A percentile compares a stretch with the other conserved stretches of the same genome.
Evolutionary conservation across 2,329 filamentous ascomycete genomes (phyloP).

Genomic region (Coleophoma eucalyptorum): DNA sequence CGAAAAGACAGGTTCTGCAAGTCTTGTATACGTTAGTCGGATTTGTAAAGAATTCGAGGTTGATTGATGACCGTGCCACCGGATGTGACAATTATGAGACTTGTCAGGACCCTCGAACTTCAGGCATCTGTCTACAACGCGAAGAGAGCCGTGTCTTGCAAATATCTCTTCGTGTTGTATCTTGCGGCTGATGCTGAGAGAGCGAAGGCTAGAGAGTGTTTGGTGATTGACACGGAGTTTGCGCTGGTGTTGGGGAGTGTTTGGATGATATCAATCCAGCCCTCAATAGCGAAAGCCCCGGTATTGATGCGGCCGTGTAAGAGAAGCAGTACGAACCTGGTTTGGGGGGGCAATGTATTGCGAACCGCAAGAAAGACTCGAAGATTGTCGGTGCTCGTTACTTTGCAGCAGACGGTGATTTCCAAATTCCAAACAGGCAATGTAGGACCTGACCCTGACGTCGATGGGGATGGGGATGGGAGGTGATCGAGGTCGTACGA

Average conservation of each 20-base stretch:
- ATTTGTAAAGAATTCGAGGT: slow-evolving; percentile 5
- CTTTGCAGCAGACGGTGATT: not conserved
- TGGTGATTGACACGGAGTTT: not conserved
- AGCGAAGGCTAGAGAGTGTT: not conserved
- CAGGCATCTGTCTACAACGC: not conserved
- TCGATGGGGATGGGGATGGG: slow-evolving; percentile 4
- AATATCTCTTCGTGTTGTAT: not conserved
- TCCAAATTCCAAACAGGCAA: slow-evolving; percentile 4
- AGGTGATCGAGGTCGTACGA: slow-evolving; percentile 5
- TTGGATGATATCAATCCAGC: not conserved
- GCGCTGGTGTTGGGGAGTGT: not conserved
- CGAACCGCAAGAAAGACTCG: not conserved
- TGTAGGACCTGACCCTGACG: slow-evolving; percentile 15
- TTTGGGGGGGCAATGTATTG: not conserved
- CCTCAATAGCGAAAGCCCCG: not conserved
- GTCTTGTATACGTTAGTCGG: slow-evolving; percentile 10
- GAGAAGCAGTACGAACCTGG: slow-evolving; percentile 11
- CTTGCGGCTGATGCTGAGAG: too few relatives aligned
- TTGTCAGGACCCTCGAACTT: not conserved
- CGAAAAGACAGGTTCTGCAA: slow-evolving; percentile 3
- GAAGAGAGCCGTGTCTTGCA: not conserved
- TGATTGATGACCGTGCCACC: not conserved
- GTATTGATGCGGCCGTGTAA: not conserved
- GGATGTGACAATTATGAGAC: slow-evolving; percentile 2
- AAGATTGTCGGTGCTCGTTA: slow-evolving; percentile 1